A percentile compares a stretch with the other conserved stretches of the same genome.
These are phyloP conservation scores for Viridothelium virens DNA, from an alignment of 495 filamentous ascomycete species.

Conservation along the genomic window DNA sequence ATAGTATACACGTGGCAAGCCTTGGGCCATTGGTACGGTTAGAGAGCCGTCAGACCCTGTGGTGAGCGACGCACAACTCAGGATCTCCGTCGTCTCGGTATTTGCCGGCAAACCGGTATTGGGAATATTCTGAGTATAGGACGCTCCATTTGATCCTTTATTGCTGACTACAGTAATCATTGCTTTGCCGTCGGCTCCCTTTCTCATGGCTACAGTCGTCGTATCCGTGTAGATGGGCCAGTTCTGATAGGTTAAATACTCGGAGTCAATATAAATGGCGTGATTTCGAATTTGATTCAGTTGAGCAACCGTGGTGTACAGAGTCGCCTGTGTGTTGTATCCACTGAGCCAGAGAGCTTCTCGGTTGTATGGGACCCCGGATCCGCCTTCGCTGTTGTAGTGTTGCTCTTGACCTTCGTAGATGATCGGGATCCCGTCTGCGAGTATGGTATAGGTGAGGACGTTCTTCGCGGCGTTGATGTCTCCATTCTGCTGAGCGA, in stretches of 20 bases:
- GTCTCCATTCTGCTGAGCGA: slow-evolving; percentile 26
- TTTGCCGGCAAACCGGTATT: slow-evolving; percentile 38
- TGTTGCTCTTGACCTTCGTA: slow-evolving; percentile 71
- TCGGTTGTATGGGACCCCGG: slow-evolving; percentile 54
- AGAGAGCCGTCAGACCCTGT: slow-evolving; percentile 31
- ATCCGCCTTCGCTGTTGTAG: slow-evolving; percentile 42
- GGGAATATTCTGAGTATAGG: slow-evolving; percentile 42
- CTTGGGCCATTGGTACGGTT: slow-evolving; percentile 28
- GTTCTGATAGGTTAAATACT: slow-evolving; percentile 49
- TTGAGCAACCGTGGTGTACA: slow-evolving; percentile 53
- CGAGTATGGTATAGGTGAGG: slow-evolving; percentile 63
- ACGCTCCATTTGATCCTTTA: slow-evolving; percentile 40
- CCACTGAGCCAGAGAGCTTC: slow-evolving; percentile 66
- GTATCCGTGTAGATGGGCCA: slow-evolving; percentile 49
- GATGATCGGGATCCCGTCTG: slow-evolving; percentile 59
- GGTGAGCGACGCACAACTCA: slow-evolving; percentile 39
- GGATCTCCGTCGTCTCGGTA: slow-evolving; percentile 38
- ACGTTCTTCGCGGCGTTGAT: slow-evolving; percentile 57
- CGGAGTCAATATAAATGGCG: slow-evolving; percentile 41
- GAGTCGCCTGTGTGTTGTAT: slow-evolving; percentile 50
- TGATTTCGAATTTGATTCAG: slow-evolving; percentile 54
- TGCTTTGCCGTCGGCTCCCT: slow-evolving; percentile 49
- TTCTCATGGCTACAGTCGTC: slow-evolving; percentile 55
- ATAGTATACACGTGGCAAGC: slow-evolving; percentile 30
- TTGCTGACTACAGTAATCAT: slow-evolving; percentile 57